Percentiles rank a stretch among this genome's conserved stretches.
phyloP scores from a whole-genome alignment of 169 alveolate genomes.

The Theileria orientalis region DNA sequence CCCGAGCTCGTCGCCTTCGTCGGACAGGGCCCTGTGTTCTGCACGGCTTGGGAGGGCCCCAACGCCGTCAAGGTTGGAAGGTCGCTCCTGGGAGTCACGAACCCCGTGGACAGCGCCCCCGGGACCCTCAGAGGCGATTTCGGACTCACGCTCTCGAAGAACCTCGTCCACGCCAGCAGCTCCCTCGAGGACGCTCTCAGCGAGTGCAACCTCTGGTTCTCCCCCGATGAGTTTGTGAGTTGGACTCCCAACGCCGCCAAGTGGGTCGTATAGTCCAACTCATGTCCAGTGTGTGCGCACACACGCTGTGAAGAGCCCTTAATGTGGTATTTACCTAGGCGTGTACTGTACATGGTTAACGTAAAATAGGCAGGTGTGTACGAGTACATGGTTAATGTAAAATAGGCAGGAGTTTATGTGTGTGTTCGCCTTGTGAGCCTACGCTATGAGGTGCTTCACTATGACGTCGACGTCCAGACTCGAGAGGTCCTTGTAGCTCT shows the following conservation, averaged over 20 bases:
- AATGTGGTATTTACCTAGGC: neutral
- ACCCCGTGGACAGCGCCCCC: constrained; percentile 27
- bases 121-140: constrained; percentile 95
- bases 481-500: constrained; percentile 94
- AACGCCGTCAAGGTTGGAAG: constrained; percentile 93
- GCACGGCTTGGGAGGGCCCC: constrained; percentile 97
- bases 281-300: too few relatives aligned
- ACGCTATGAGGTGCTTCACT: constrained; percentile 83
- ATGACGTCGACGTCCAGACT: constrained; percentile 90
- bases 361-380: neutral
- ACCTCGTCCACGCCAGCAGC: constrained; percentile 94
- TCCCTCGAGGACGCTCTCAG: constrained; percentile 90
- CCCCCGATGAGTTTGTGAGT: constrained; percentile 86
- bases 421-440: too few relatives aligned
- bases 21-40: constrained; percentile 95
- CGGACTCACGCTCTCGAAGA: constrained; percentile 91
- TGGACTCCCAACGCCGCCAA: constrained; percentile 63
- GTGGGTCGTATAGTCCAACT: constrained; percentile 23
- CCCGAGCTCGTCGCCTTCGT: constrained; percentile 87
- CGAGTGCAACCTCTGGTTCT: constrained; percentile 95
- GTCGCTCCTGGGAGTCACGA: constrained; percentile 74
- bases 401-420: constrained; percentile 7
- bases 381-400: neutral
- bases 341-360: neutral
- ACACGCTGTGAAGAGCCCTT: too few relatives aligned